phyloP scores from a whole-genome alignment of 2,329 filamentous ascomycete genomes.

The Tolypocladium ovalisporum region DNA sequence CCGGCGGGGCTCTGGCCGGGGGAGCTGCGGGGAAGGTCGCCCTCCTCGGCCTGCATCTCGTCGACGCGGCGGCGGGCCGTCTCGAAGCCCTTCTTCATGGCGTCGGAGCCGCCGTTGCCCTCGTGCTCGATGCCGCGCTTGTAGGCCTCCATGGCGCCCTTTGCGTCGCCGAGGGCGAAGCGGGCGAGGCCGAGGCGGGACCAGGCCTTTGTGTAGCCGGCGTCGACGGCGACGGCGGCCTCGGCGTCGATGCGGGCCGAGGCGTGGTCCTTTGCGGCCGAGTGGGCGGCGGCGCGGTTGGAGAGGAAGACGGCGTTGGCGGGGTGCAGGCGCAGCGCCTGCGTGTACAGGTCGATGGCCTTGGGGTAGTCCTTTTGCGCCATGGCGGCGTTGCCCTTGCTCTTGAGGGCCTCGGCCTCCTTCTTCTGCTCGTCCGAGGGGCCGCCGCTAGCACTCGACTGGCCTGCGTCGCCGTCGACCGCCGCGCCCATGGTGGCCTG shows the following conservation, averaged over 20 bases:
- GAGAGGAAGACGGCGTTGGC: conserved; percentile 93
- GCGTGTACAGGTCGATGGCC: conserved; percentile 80
- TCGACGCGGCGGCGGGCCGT: conserved; percentile 82
- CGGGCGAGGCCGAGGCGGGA: conserved; percentile 81
- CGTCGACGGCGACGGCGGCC: conserved; percentile 77
- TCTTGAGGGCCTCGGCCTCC: conserved; percentile 82
- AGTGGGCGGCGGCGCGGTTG: conserved; percentile 92
- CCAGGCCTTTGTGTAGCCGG: conserved; percentile 96
- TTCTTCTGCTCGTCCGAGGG: conserved; percentile 50
- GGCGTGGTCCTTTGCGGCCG: conserved; percentile 71
- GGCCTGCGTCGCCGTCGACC: conserved; percentile 27
- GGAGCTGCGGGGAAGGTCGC: conserved; percentile 29
- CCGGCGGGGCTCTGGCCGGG: conserved; percentile 38
- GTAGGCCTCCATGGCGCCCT: conserved; percentile 92
- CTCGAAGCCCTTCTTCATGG: conserved; percentile 95
- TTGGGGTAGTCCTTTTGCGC: conserved; percentile 76
- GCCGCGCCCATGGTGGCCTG: conserved; percentile 42
- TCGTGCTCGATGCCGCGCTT: conserved; percentile 86
- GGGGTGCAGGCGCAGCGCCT: conserved; percentile 72
- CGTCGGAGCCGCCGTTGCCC: conserved; percentile 86
- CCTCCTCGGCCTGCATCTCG: conserved; percentile 52
- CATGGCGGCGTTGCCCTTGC: conserved; percentile 89
- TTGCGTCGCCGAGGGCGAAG: conserved; percentile 83
- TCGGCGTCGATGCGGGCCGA: conserved; percentile 82
- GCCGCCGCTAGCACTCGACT: conserved; percentile 10